Base-by-base conservation (phyloP, 768 basidiomycete genomes). In the Ramaria sp. region DNA sequence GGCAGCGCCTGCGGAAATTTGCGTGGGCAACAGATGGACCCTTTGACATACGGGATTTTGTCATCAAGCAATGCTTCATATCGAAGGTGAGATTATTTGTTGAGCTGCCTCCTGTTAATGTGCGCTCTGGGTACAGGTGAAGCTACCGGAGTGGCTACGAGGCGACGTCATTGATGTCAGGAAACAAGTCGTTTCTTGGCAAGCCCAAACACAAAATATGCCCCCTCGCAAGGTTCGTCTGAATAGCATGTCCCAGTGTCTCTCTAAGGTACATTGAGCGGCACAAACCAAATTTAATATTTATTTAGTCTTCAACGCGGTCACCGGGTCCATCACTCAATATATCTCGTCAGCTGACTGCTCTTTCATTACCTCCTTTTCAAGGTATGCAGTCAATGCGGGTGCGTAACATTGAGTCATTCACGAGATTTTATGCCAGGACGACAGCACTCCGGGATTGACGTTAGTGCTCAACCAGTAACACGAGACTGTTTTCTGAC, bases 1-100 rank as follows among this genome's bases (percentile, higher is more conserved):
- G 80, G 51, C 73, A 75, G 59, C 77, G 75, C 6, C 72, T 84
- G 48, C 70, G 77, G 59, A 82, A 78, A 22, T 89, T 84, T 66
- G 84, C 83, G 67, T 90, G 87, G 87, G 89, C 86, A 68, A 84
- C 79, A 54, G 90, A 91, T 65, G 88, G 89, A 2, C 88, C 89
- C 15, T 91, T 80, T 63, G 89, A 91, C 67, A 68, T 92, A 50
- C 77, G 86, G 60, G 86, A 92, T 70, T 91, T 92, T 63, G 80
- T 91, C 56, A 82, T 88, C 50, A 93, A 92, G 68, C 90, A 92
- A 68, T 91, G 85, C 66, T 91, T 90, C 68, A 88, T 92, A 63
- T 91, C 89, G 49, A 80, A 83, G 68, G 86, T 84, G 17, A 31
- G 50, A 33, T 57, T 34, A 12, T 1, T 24, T 37, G 20, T 12